Evolutionary conservation across 805 yeast genomes (phyloP), one percentile per base, ranked within the genome.

Genomic region (Wickerhamomyces chaumierensis): DNA sequence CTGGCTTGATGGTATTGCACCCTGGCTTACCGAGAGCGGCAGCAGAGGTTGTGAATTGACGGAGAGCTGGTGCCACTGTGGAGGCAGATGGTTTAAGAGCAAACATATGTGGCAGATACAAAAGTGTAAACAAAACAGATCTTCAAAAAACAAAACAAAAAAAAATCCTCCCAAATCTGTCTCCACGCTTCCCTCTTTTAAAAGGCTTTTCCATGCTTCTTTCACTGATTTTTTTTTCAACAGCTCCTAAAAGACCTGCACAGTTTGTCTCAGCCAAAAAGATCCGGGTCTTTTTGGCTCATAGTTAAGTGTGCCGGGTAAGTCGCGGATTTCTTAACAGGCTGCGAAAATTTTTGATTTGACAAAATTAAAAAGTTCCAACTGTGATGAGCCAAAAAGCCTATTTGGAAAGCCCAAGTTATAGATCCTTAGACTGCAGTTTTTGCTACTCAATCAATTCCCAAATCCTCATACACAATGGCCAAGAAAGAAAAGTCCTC

Each of bases 1-100:
- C 94, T 2, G 98, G 97, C 37, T 81, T 74, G 29, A 85, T 88
- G 37, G 84, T 71, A 31, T 94, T 81, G 57, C 71, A 74, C 23
- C 76, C 81, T 36, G 71, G 71, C 57, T 63, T 71, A 41, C 61
- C 61, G 31, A 52, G 61, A 37, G 49, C 63, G 4, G 36, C 38
- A 3, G 47, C 44, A 0, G 57, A 31, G 1, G 48, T 39, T 16
- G 56, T 50, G 39, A 53, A 52, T 33, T 32, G 36, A 37, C 57
- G 54, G 12, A 34, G 32, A 21, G 29, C 12, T 8, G 29, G 5
- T 4, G 14, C 4, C n/a, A 25, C 9, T 1, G 28, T 13, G 3
- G 21, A 29, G 14, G 15, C 12, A 7, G 31, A 11, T n/a, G 31
- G 21, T 18, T 12, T 25, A 7, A 15, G 21, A 13, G 29, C 11